Evolutionary conservation across 306 rosid species (phyloP).

Genomic region (Clitoria ternatea): DNA sequence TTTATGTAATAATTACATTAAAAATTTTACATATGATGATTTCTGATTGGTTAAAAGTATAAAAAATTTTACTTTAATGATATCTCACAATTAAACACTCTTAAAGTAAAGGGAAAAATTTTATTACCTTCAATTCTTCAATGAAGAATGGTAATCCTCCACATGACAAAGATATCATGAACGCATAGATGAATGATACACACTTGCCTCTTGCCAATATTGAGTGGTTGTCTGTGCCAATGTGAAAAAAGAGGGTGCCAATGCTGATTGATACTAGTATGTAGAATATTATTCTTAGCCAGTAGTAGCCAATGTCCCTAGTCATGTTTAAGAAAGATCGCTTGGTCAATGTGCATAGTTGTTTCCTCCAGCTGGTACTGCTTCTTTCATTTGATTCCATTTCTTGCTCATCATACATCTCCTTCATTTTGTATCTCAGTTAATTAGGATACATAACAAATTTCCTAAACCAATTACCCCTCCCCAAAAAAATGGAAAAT

Average conservation of each 20-base stretch:
- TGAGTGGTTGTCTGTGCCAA: constrained; percentile 44
- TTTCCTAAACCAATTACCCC: too few species aligned
- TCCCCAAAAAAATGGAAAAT: background rate
- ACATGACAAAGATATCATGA: constrained; percentile 58
- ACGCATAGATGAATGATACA: constrained; percentile 56
- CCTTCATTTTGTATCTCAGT: constrained; percentile 27
- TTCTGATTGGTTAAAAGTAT: too few species aligned
- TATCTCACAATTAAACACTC: too few species aligned
- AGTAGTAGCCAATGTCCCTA: constrained; percentile 72
- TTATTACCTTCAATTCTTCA: constrained; percentile 73
- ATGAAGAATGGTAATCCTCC: constrained; percentile 83
- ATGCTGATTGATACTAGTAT: constrained; percentile 32
- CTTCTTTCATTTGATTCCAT: constrained; percentile 31
- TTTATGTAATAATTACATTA: too few species aligned
- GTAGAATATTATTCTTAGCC: constrained; percentile 60
- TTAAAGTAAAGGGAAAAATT: background rate
- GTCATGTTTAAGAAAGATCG: constrained; percentile 68
- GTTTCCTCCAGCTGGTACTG: constrained; percentile 53
- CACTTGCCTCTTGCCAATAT: constrained; percentile 60
- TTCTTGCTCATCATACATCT: constrained; percentile 53
- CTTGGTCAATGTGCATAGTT: constrained; percentile 50
- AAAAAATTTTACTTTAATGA: too few species aligned
- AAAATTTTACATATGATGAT: too few species aligned
- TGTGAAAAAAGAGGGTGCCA: constrained; percentile 48
- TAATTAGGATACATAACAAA: background rate